These are phyloP conservation scores for Micractinium sp. DNA, from an alignment of 139 green algal species.

Conservation along the genomic window DNA sequence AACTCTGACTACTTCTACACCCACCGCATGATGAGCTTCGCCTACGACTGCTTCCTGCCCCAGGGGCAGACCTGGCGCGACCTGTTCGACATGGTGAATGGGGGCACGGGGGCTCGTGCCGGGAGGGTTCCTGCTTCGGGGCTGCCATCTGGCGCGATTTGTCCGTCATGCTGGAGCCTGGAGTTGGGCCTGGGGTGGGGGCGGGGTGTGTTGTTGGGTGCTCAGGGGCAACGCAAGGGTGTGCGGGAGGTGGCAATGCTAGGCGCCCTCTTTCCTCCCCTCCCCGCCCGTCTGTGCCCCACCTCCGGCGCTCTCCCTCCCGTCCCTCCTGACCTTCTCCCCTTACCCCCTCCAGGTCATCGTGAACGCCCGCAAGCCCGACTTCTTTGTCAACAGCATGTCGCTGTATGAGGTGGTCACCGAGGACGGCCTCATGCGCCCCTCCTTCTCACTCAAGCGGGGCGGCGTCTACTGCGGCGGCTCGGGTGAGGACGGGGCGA, in stretches of 20 bases:
- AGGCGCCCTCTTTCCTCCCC: no score
- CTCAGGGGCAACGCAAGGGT: no score
- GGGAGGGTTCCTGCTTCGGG: no score
- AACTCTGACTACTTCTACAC: constrained; percentile 65
- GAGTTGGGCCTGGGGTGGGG: no score
- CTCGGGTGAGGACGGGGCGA: constrained; percentile 35
- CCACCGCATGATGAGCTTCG: constrained; percentile 88
- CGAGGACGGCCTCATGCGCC: constrained; percentile 91
- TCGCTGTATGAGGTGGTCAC: constrained; percentile 92
- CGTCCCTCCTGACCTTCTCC: not conserved
- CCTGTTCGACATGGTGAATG: constrained; percentile 92
- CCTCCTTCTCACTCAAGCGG: constrained; percentile 46
- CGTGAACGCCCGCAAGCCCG: constrained; percentile 90
- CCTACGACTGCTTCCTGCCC: constrained; percentile 83
- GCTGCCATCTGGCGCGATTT: no score
- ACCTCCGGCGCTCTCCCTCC: not conserved
- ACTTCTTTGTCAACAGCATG: constrained; percentile 93
- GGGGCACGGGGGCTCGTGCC: not conserved
- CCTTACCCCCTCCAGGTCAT: constrained; percentile 73
- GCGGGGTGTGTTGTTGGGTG: no score
- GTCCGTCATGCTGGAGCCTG: no score
- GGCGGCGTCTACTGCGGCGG: constrained; percentile 95
- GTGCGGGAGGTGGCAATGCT: no score
- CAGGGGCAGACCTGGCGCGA: constrained; percentile 87
- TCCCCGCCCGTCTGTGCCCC: not conserved